phyloP scores from a whole-genome alignment of 768 basidiomycete species.

The Rhizopogon vinicolor region DNA sequence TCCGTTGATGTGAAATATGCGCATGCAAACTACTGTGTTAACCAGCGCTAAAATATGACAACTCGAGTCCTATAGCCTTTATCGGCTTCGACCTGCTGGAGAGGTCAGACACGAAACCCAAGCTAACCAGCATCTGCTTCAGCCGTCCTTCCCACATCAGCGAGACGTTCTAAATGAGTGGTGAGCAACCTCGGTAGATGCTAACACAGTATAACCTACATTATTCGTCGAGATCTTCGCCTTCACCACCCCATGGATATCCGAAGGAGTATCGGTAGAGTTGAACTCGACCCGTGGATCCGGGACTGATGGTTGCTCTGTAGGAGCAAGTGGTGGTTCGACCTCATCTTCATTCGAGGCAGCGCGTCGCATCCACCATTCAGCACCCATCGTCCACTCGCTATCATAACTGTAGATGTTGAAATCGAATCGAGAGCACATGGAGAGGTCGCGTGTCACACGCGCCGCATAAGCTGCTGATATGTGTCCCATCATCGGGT shows the following conservation, averaged over 20 bases:
- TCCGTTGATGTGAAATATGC: not conserved
- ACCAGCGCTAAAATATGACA: constrained; percentile 85
- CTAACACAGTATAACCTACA: constrained; percentile 39
- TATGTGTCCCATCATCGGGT: constrained; percentile 94
- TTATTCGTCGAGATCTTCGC: constrained; percentile 86
- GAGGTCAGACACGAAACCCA: constrained; percentile 90
- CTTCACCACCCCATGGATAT: constrained; percentile 82
- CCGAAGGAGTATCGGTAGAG: constrained; percentile 12
- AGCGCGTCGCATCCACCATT: constrained; percentile 85
- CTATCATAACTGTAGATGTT: constrained; percentile 97
- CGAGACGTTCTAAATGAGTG: constrained; percentile 64
- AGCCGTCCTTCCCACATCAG: constrained; percentile 93
- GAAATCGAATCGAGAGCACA: constrained; percentile 92
- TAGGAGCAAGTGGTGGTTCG: not conserved
- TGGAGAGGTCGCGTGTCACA: constrained; percentile 76
- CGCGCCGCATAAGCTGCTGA: constrained; percentile 89
- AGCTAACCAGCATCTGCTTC: constrained; percentile 81
- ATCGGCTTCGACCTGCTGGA: constrained; percentile 83
- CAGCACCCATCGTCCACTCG: constrained; percentile 92
- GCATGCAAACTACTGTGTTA: not conserved
- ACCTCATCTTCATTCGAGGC: constrained; percentile 5
- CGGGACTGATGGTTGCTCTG: constrained; percentile 6
- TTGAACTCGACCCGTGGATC: not conserved
- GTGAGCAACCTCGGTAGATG: not conserved
- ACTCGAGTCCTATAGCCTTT: constrained; percentile 84